Evolutionary conservation across 306 rosid species (phyloP), one percentile per base, ranked within the genome.

Genomic region (Mimosa pudica): DNA sequence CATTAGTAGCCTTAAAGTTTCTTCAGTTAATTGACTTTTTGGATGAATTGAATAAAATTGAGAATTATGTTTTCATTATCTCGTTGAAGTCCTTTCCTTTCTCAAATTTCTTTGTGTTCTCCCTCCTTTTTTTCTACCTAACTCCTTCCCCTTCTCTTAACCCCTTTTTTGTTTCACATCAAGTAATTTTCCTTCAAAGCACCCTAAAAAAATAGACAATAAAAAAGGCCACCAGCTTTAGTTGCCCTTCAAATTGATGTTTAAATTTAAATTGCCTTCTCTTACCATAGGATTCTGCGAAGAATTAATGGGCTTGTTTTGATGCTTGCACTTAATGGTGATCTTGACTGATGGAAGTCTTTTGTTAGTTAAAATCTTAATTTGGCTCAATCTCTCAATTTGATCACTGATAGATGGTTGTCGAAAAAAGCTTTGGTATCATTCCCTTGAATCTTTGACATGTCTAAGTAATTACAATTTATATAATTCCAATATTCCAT

Each of bases 241-340:
- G 14, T 67, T 45, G 13, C 72, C 49, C 48, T 66, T 66, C 11
- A 10, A 66, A 36, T 38, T 66, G 71, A 38, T 66, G 48, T 36
- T 66, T 66, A 41, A 67, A 42, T 14, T 67, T 67, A 5, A 67
- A 41, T 41, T 9, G 2, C 72, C 72, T 66, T 17, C 71, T 67
- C 33, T 42, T 20, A n/a, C 51, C 20, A 2, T 41, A 33, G 55
- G 38, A n/a, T 36, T 18, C n/a, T 33, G 76, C 20, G 11, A 36
- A 54, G 36, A 54, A 73, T 54, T n/a, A 14, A 73, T 42, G 58
- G 58, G 32, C 38, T 46, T 54, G 52, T 20, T 7, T 18, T 1
- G 6, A 6, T 74, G 13, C 65, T 55, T 74, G 3, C 20, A 5
- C 18, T 38, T 57, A 38, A 41, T 18, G 52, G 67, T 6, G 54